Evolutionary conservation across 2,329 filamentous ascomycete species (phyloP), one percentile per base, ranked within the genome.

Genomic region (Dothistroma pini): DNA sequence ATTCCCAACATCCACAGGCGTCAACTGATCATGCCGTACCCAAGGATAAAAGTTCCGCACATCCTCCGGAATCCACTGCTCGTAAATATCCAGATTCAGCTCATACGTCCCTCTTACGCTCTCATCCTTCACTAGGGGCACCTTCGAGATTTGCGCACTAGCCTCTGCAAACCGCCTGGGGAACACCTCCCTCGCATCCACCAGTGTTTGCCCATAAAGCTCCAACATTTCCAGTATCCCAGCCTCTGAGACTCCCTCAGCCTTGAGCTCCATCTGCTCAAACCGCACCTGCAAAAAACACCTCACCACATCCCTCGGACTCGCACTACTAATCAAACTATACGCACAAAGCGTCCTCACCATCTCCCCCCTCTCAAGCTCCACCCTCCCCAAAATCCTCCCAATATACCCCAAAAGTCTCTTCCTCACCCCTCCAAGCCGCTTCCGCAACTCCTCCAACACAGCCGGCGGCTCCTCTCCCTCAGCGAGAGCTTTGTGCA

Each of bases 11-110:
- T 80, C 78, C 2, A 72, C 59, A 32, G 71, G 64, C 25, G 76
- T 71, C 5, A 82, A 68, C 66, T 95, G 89, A 66, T 93, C 90
- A 68, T 96, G 87, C 32, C 90, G 86, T 38, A 96, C 89, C 78
- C 91, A 96, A 0, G 93, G 93, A 0, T 87, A 93, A 72, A 96
- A 97, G 66, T 89, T 89, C 52, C 85, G 85, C 48, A 96, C 89
- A 62, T 96, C 91, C 8, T 92, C 86, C 19, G 89, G 84, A 64
- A 95, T 89, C 89, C 92, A 96, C 21, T 83, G 83, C 65, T 88
- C 86, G 69, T 91, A 86, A 10, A 95, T 77, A 70, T 96, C 91
- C 29, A 97, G 78, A 38, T 89, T 85, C 12, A 96, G 77, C 16
- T 88, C 88, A 65, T 90, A 85, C 1, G 95, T 75, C 0, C 78